Base-by-base conservation (phyloP, 148 eudicot species). In the Drosera capensis region DNA sequence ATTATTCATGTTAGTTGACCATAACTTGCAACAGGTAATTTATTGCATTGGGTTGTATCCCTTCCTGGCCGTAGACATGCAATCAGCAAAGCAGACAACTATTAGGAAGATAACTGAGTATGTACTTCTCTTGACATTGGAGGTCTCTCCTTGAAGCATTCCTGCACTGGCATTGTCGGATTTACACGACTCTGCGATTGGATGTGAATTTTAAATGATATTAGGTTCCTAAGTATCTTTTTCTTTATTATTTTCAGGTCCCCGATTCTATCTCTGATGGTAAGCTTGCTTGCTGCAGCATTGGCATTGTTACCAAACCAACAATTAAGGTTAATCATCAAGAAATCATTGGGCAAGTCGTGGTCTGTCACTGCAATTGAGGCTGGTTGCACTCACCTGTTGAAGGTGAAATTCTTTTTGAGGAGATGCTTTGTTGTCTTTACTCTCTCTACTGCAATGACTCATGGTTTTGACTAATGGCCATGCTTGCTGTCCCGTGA, bases 41-140 rank as follows among this genome's bases (percentile, higher is more conserved):
- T 74, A 74, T 67, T 79, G 57, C 56, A 63, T 80, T 18, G 76
- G 72, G 52, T 63, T 88, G 8, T 88, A 88, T 63, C 96, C 96
- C 21, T 88, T 83, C 63, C 59, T 88, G 74, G 72, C 77, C 9
- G 57, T 83, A 54, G 72, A 88, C 56, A 40, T 66, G 38, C 46
- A 56, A 56, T 83, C 96, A 25, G 68, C 70, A 30, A 46, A 36
- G 49, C 96, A 88, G 48, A 66, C 69, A 24, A 25, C 38, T 40
- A 80, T 83, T 28, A 63, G 56, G 71, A 79, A 71, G 62, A 57
- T 88, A 64, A 57, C 86, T 57, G 66, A 40, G 96, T 87, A 79
- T 31, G 39, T 30, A 20, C 52, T 55, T 56, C 11, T 28, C n/a
- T 34, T 34, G n/a, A n/a, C n/a, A n/a, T n/a, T n/a, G n/a, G n/a